Percentiles rank a stretch among this genome's conserved stretches.
phyloP scores from a whole-genome alignment of 2,329 filamentous ascomycete genomes.

The Lachnellula hyalina region DNA sequence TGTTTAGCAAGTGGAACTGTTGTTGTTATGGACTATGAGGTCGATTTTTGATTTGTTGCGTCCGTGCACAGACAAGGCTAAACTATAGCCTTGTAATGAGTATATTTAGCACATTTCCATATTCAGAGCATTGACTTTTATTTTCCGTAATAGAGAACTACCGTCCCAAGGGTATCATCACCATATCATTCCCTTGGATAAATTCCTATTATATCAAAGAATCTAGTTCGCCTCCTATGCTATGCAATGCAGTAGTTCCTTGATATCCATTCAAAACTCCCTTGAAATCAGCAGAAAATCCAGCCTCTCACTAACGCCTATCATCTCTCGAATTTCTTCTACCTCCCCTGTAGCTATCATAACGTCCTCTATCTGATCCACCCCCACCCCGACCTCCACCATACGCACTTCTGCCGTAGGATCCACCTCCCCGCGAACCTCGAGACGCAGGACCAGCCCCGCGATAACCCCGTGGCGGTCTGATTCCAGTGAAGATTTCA shows the following conservation, averaged over 20 bases:
- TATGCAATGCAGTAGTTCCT: neutral
- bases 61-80: neutral
- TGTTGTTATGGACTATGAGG: neutral
- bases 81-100: neutral
- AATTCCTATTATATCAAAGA: neutral
- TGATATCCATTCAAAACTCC: neutral
- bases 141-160: neutral
- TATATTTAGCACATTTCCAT: too few relatives aligned
- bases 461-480: constrained; percentile 45
- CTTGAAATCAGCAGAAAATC: neutral
- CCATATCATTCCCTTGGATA: neutral
- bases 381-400: neutral
- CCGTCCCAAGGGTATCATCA: neutral
- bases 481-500: constrained; percentile 62
- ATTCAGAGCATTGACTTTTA: neutral
- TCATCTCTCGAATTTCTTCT: constrained; percentile 16
- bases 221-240: neutral
- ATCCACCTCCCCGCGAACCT: constrained; percentile 14
- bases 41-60: neutral
- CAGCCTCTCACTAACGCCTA: constrained; percentile 11
- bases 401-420: neutral
- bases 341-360: constrained; percentile 13
- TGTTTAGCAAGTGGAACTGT: constrained; percentile 24
- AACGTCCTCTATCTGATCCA: constrained; percentile 3
- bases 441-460: constrained; percentile 28